phyloP scores from a whole-genome alignment of 2,329 filamentous ascomycete genomes.

The Thielaviopsis musarum region DNA sequence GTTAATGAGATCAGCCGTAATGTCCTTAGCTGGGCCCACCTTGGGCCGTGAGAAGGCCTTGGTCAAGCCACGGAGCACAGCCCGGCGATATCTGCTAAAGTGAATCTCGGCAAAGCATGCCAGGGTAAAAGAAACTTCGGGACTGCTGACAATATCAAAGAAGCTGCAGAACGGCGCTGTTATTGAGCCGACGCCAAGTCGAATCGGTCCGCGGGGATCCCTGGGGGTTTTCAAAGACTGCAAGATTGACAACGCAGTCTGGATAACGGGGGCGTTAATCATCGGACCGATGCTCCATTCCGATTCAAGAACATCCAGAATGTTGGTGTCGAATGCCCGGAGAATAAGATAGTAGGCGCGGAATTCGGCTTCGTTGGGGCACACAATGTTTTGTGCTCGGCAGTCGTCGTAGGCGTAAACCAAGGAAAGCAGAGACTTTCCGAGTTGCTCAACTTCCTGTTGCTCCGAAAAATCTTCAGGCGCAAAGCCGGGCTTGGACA shows the following conservation, averaged over 20 bases:
- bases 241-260: constrained; percentile 42
- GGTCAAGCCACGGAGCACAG: constrained; percentile 38
- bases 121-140: constrained; percentile 48
- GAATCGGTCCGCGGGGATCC: constrained; percentile 39
- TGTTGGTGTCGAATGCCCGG: constrained; percentile 40
- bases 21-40: constrained; percentile 41
- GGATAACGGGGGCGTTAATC: constrained; percentile 38
- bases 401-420: constrained; percentile 52
- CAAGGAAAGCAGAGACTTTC: constrained; percentile 46
- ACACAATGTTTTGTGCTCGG: constrained; percentile 36
- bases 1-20: constrained; percentile 40
- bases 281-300: constrained; percentile 40
- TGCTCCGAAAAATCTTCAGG: constrained; percentile 47
- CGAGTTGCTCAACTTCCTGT: constrained; percentile 51
- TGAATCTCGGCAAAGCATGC: constrained; percentile 54
- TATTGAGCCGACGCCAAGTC: constrained; percentile 20
- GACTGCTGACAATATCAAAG: constrained; percentile 41
- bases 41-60: constrained; percentile 35
- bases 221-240: constrained; percentile 42
- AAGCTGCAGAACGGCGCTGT: constrained; percentile 30
- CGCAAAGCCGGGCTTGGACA: constrained; percentile 38
- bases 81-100: constrained; percentile 42
- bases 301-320: constrained; percentile 34
- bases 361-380: constrained; percentile 49
- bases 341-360: constrained; percentile 48